Evolutionary conservation across 2,329 filamentous ascomycete species (phyloP).

Genomic region (Trichoderma aggressivum): DNA sequence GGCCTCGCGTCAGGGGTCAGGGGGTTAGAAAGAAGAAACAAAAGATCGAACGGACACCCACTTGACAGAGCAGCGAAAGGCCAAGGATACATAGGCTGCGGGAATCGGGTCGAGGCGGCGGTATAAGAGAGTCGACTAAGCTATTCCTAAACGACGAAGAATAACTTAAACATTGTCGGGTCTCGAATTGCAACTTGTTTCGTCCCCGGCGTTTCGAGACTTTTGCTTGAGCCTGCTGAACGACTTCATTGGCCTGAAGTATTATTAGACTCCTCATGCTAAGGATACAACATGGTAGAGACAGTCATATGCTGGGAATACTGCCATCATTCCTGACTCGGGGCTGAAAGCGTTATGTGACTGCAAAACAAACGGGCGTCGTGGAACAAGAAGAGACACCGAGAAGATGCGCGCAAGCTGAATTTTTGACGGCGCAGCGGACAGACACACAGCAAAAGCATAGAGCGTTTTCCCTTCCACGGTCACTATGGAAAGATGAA

Average conservation of each 20-base stretch:
- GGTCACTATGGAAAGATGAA: neutral
- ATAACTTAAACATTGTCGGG: neutral
- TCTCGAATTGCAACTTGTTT: neutral
- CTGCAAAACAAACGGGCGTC: neutral
- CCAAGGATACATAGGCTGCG: neutral
- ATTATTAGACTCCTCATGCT: neutral
- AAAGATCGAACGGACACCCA: neutral
- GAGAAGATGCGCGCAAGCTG: neutral
- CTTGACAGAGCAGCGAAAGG: neutral
- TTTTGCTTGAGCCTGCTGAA: neutral
- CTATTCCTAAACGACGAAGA: neutral
- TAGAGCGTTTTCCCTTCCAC: neutral
- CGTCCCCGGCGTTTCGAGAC: neutral
- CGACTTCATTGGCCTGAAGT: neutral
- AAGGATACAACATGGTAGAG: neutral
- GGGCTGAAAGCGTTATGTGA: neutral
- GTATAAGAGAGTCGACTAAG: neutral
- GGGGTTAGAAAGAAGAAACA: neutral
- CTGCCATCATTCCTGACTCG: neutral
- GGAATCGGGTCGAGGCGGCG: neutral
- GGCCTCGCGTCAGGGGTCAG: neutral
- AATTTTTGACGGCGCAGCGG: neutral
- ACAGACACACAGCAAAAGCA: neutral
- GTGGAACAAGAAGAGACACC: neutral
- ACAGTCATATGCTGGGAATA: neutral